phyloP scores from a whole-genome alignment of 257 asterid genomes.

The Asclepias syriaca region DNA sequence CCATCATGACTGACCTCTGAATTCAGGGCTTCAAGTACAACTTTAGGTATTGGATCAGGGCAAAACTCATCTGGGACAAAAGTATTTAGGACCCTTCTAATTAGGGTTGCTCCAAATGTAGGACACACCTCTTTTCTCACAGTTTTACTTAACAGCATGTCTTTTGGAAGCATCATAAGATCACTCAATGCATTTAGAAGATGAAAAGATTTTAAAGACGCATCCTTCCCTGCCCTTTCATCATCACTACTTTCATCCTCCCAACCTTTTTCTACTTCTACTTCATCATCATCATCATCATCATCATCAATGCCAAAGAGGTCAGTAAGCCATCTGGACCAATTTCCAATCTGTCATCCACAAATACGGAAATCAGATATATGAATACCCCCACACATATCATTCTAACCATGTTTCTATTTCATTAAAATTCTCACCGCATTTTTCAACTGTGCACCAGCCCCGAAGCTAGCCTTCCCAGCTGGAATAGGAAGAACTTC shows the following conservation, averaged over 20 bases:
- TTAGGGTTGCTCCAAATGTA: conserved; percentile 50
- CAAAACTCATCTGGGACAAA: conserved; percentile 79
- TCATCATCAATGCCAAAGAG: conserved; percentile 60
- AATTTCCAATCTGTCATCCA: conserved; percentile 68
- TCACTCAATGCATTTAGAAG: conserved; percentile 82
- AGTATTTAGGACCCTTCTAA: conserved; percentile 56
- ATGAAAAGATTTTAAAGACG: conserved; percentile 50
- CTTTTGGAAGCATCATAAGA: conserved; percentile 97
- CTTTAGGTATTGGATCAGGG: conserved; percentile 63
- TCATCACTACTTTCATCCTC: conserved; percentile 33
- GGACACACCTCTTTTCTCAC: conserved; percentile 87
- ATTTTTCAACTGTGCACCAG: conserved; percentile 84
- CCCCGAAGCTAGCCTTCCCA: conserved; percentile 77
- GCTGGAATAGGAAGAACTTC: conserved; percentile 74
- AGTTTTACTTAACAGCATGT: conserved; percentile 57
- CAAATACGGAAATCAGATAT: neutral
- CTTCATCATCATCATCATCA: conserved; percentile 32
- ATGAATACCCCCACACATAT: neutral
- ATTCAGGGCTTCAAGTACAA: conserved; percentile 58
- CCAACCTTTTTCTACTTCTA: conserved; percentile 22
- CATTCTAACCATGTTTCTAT: neutral
- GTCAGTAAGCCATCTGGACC: conserved; percentile 86
- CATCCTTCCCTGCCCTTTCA: conserved; percentile 27
- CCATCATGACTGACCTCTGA: conserved; percentile 42
- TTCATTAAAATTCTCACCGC: conserved; percentile 39